These are phyloP conservation scores for Psilocybe subaeruginosa DNA, from an alignment of 768 basidiomycete genomes.

Conservation along the genomic window DNA sequence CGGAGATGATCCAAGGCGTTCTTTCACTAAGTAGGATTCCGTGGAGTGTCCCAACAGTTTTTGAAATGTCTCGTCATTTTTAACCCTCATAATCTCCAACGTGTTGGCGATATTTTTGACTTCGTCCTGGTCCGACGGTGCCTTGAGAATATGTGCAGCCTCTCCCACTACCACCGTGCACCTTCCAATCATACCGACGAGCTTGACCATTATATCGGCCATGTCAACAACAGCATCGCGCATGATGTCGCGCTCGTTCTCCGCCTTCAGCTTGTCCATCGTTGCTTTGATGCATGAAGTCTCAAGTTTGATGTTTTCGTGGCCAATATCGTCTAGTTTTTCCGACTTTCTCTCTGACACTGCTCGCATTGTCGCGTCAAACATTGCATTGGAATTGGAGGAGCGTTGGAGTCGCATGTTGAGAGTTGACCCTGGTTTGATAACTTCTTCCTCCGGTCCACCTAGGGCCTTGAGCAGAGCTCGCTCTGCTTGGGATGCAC, in stretches of 20 bases:
- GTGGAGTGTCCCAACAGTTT: constrained; percentile 70
- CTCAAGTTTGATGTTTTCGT: constrained; percentile 74
- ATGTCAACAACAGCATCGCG: constrained; percentile 65
- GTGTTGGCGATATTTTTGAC: constrained; percentile 53
- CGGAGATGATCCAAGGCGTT: constrained; percentile 25
- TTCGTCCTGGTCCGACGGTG: constrained; percentile 35
- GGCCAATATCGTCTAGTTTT: constrained; percentile 69
- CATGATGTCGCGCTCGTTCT: constrained; percentile 67
- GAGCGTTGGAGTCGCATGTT: constrained; percentile 66
- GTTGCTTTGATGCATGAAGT: constrained; percentile 66
- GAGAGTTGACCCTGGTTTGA: constrained; percentile 61
- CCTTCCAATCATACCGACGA: constrained; percentile 82
- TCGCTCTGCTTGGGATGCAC: constrained; percentile 68
- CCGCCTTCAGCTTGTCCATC: constrained; percentile 69
- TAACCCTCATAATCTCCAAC: constrained; percentile 58
- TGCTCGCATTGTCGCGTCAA: constrained; percentile 85
- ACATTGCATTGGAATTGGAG: constrained; percentile 77
- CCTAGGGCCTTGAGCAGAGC: constrained; percentile 69
- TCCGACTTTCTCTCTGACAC: constrained; percentile 80
- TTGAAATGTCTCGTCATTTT: constrained; percentile 73
- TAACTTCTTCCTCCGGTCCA: constrained; percentile 67
- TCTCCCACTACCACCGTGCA: constrained; percentile 77
- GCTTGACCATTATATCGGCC: constrained; percentile 64
- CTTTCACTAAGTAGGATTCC: constrained; percentile 53
- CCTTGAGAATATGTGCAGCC: constrained; percentile 41